Conservation (phyloP, 2,329 filamentous ascomycete genomes). For the Westerdykella sp. region DNA sequence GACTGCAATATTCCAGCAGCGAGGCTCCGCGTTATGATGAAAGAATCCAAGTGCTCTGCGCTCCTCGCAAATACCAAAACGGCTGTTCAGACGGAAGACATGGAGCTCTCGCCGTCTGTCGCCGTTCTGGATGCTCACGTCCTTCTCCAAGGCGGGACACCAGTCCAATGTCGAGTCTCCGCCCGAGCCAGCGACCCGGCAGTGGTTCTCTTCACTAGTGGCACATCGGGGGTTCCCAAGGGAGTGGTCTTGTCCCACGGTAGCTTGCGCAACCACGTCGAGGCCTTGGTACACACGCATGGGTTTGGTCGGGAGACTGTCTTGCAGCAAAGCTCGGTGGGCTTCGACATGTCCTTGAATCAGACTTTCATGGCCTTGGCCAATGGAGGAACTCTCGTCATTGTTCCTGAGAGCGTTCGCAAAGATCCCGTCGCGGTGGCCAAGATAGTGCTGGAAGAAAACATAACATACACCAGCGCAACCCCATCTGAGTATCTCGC, state of each 20-base stretch:
- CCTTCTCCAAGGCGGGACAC: too few species aligned
- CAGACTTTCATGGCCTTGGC: constrained; percentile 39
- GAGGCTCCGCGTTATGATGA: constrained; percentile 25
- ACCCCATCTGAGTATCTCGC: too few species aligned
- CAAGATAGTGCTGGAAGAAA: too few species aligned
- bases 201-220: constrained; percentile 7
- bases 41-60: constrained; percentile 11
- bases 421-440: too few species aligned
- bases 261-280: constrained; percentile 22
- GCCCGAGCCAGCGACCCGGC: neutral
- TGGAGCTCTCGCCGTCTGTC: constrained; percentile 16
- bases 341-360: constrained; percentile 37
- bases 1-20: constrained; percentile 36
- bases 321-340: constrained; percentile 40
- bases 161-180: neutral
- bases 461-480: too few species aligned
- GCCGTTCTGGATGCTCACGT: too few species aligned
- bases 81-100: constrained; percentile 1
- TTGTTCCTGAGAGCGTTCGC: too few species aligned
- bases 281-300: constrained; percentile 4
- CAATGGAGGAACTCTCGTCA: constrained; percentile 33
- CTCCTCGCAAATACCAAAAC: neutral
- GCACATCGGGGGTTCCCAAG: constrained; percentile 8
- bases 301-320: constrained; percentile 42
- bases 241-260: constrained; percentile 6